Percentiles rank a stretch among this genome's conserved stretches.
phyloP scores from a whole-genome alignment of 176 grass and related monocot species.

The Musa troglodytarum region DNA sequence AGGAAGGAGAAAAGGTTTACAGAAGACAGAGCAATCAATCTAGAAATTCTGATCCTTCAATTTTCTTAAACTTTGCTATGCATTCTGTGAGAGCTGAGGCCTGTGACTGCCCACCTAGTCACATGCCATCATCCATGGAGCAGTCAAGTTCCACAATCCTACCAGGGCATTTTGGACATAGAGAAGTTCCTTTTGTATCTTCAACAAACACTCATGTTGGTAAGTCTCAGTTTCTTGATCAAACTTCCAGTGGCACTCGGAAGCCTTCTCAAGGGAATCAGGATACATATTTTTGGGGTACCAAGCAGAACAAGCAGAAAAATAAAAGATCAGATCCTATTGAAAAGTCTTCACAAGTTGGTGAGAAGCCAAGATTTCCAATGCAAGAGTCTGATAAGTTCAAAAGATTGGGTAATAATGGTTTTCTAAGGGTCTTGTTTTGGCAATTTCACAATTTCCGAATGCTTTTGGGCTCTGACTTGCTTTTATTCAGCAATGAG shows the following conservation, averaged over 20 bases:
- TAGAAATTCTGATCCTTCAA: slow-evolving; percentile 80
- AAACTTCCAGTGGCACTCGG: slow-evolving; percentile 34
- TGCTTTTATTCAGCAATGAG: slow-evolving; percentile 97
- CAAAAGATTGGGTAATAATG: slow-evolving; percentile 74
- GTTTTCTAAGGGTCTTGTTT: slow-evolving; percentile 77
- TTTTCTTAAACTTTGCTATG: slow-evolving; percentile 98
- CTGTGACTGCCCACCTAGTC: slow-evolving; percentile 90
- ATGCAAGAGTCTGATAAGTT: slow-evolving; percentile 88
- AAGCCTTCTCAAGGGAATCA: slow-evolving; percentile 40
- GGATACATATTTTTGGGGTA: slow-evolving; percentile 43
- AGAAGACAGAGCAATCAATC: slow-evolving; percentile 75
- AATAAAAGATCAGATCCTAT: slow-evolving; percentile 46
- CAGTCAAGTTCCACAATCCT: slow-evolving; percentile 55
- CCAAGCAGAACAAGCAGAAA: slow-evolving; percentile 52
- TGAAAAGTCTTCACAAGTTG: slow-evolving; percentile 45
- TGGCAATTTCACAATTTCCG: slow-evolving; percentile 97
- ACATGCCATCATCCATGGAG: slow-evolving; percentile 51
- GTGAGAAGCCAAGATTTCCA: slow-evolving; percentile 52
- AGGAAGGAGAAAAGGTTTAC: slow-evolving; percentile 92
- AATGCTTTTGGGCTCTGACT: slow-evolving; percentile 93
- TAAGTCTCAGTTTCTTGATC: slow-evolving; percentile 40
- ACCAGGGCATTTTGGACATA: slow-evolving; percentile 42
- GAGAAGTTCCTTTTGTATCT: slow-evolving; percentile 47
- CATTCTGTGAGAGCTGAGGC: slow-evolving; percentile 94
- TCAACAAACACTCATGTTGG: slow-evolving; percentile 33